Percentiles rank a stretch among this genome's conserved stretches.
Evolutionary conservation across 768 basidiomycete species (phyloP).

Genomic region (Suillus occidentalis): DNA sequence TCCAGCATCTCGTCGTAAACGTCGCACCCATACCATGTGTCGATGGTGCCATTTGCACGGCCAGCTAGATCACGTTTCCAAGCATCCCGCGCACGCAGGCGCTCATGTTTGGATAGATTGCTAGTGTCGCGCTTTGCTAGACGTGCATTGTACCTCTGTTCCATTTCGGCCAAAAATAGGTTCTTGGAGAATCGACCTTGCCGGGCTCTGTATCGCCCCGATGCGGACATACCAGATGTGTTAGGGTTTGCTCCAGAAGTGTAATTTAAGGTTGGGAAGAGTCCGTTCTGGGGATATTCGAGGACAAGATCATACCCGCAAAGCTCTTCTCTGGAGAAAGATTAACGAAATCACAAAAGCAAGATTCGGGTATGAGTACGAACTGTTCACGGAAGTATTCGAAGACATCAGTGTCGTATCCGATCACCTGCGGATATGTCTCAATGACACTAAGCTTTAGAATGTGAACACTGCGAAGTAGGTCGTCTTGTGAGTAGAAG

Average conservation of each 20-base stretch:
- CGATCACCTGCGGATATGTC: constrained; percentile 77
- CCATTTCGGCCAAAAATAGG: constrained; percentile 21
- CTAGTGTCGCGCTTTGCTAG: constrained; percentile 23
- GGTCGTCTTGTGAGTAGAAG: neutral
- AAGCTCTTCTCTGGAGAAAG: constrained; percentile 46
- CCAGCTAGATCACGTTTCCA: constrained; percentile 49
- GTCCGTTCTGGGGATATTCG: constrained; percentile 62
- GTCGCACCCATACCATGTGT: constrained; percentile 67
- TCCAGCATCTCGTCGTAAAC: constrained; percentile 65
- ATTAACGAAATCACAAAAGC: constrained; percentile 1
- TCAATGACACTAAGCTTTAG: constrained; percentile 55
- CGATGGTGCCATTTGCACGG: constrained; percentile 54
- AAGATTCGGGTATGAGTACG: constrained; percentile 23
- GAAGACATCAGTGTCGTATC: constrained; percentile 65
- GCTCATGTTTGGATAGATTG: constrained; percentile 23
- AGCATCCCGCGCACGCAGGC: constrained; percentile 22
- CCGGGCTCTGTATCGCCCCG: constrained; percentile 17
- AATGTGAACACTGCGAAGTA: constrained; percentile 3
- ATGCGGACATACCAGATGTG: neutral
- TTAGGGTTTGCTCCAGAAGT: constrained; percentile 15
- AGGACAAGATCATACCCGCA: constrained; percentile 69
- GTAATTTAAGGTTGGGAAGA: constrained; percentile 40
- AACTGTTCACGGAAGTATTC: constrained; percentile 71
- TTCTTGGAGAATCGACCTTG: constrained; percentile 19
- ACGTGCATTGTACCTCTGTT: constrained; percentile 20